Evolutionary conservation across 129 eudicot species (phyloP), one percentile per base, ranked within the genome.

Genomic region (Kitagawia praeruptora): DNA sequence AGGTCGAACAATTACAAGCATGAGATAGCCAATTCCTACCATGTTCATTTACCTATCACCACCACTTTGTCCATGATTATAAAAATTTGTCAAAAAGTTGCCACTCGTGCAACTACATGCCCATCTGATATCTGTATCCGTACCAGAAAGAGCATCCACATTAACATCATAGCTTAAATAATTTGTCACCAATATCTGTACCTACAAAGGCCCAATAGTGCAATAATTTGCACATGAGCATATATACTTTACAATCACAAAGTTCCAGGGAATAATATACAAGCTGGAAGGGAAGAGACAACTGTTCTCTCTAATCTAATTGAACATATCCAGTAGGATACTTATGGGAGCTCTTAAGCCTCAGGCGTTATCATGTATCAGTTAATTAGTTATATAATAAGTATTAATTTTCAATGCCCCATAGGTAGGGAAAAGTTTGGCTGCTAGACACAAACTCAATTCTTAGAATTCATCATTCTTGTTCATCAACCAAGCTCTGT

Each of bases 111-210:
- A 79, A 70, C 63, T 74, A 28, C 28, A 48, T 58, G 67, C 58
- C 77, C 78, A 53, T 48, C 54, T n/a, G 67, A 42, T 39, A 74
- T 74, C 77, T 71, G 78, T 80, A 80, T 73, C 73, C 67, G 44
- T 72, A 80, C 63, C 82, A 78, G 80, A 78, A 63, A 37, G 67
- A 78, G 80, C 80, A 78, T 64, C 77, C 77, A 75, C 19, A 75
- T 75, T 46, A 75, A 67, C 74, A 71, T 45, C 75, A 78, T 69
- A 66, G 81, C 81, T 40, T 45, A 69, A 48, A 79, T 37, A 67
- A 56, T 71, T 67, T 61, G 40, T 40, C 81, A 67, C 76, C 81
- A 69, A 79, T n/a, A 45, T 44, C 81, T 66, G 74, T 53, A 79
- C 64, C 51, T 79, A 79, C 45, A 67, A 49, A 67, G 76, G 74